Conservation (phyloP, 1,284 basidiomycete genomes). For the Violaceomyces palustris region DNA sequence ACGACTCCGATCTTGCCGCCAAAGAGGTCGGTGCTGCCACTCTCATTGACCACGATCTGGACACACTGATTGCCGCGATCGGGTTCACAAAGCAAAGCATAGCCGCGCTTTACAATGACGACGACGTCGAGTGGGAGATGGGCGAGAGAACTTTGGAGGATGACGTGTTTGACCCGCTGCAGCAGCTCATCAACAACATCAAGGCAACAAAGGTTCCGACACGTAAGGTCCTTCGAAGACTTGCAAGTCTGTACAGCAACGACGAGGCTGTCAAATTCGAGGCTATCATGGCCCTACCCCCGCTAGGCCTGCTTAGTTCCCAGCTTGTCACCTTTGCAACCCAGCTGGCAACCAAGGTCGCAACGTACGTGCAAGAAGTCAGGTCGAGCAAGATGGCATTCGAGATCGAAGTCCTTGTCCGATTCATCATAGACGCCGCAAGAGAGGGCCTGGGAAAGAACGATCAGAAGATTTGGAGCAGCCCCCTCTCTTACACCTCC, state of each 20-base stretch:
- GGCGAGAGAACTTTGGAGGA: constrained; percentile 24
- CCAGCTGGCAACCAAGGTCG: constrained; percentile 17
- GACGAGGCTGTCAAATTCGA: constrained; percentile 43
- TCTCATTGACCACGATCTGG: constrained; percentile 47
- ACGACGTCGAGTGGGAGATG: constrained; percentile 35
- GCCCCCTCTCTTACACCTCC: constrained; percentile 16
- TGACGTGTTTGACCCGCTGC: constrained; percentile 35
- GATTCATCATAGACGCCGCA: constrained; percentile 25
- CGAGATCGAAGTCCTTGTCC: constrained; percentile 15
- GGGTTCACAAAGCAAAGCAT: constrained; percentile 40
- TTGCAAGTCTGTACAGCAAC: constrained; percentile 37
- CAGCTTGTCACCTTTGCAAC: constrained; percentile 41
- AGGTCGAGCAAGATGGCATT: constrained; percentile 24
- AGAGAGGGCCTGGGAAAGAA: constrained; percentile 26
- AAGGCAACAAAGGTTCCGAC: constrained; percentile 41
- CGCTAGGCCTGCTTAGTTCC: constrained; percentile 32
- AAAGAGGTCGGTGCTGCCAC: constrained; percentile 47
- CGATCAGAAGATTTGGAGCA: constrained; percentile 18
- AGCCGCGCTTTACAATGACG: constrained; percentile 30
- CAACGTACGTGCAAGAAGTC: constrained; percentile 27
- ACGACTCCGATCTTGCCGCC: constrained; percentile 42
- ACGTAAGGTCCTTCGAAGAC: constrained; percentile 41
- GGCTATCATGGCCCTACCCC: constrained; percentile 36
- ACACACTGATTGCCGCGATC: constrained; percentile 45
- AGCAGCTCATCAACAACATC: constrained; percentile 36